Base-by-base conservation (phyloP, 306 rosid genomes). In the Cercis canadensis region DNA sequence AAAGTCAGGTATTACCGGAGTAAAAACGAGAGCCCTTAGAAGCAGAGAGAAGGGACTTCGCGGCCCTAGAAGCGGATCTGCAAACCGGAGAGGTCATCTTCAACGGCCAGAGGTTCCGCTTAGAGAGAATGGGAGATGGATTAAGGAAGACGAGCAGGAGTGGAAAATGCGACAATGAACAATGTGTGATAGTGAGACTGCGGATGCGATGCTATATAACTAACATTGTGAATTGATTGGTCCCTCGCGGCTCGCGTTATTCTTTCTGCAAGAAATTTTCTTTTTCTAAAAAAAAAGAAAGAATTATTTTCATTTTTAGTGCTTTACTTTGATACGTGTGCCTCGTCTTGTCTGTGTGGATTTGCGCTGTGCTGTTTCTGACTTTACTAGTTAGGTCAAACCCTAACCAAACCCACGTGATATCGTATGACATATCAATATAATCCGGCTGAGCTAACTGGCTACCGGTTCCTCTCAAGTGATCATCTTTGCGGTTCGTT, bases 31-130 rank as follows among this genome's bases (percentile, higher is more conserved):
- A 83, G 78, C 46, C 44, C 61, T 67, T 85, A 15, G 96, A 80
- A 80, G 97, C 85, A 53, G 86, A 73, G 82, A 87, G 80, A 83
- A 90, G 75, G 40, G 90, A 88, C 87, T 90, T 90, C 5, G 88
- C 87, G 66, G 90, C 89, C 78, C 81, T 80, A 37, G 96, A 86
- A 72, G 88, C 89, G 8, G 92, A 88, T 86, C 89, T 80, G 87
- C 67, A 73, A 72, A 87, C 75, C 67, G 80, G 88, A 49, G 92
- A 82, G 71, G 86, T 78, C 97, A 93, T 93, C 4, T 70, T 75
- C 68, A 18, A 50, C 8, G 21, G 45, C 16, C 11, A 41, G 50
- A 53, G 15, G 45, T 21, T 10, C 18, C 17, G 50, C 5, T 45
- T 4, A 37, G 40, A 44, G n/a, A 64, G 69, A 8, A 5, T 8